Evolutionary conservation across 352 stramenopile species (phyloP).

Genomic region (Phytophthora ramorum): DNA sequence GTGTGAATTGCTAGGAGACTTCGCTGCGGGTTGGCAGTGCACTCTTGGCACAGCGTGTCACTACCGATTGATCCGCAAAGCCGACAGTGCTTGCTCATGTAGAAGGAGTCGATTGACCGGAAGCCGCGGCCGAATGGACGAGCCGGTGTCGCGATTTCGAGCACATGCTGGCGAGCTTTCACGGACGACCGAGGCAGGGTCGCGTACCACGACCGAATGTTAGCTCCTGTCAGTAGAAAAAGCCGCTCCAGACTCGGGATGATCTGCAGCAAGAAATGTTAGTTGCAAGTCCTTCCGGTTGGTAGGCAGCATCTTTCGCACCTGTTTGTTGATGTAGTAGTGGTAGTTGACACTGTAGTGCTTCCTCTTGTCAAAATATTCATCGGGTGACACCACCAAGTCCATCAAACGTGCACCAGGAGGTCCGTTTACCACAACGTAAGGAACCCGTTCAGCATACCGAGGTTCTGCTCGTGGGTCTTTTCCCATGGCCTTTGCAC

Average conservation of each 20-base stretch:
- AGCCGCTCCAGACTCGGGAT: constrained; percentile 86
- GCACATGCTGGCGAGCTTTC: constrained; percentile 59
- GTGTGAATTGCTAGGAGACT: constrained; percentile 72
- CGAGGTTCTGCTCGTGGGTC: constrained; percentile 80
- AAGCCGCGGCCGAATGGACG: constrained; percentile 27
- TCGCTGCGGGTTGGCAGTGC: constrained; percentile 60
- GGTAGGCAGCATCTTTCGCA: constrained; percentile 20
- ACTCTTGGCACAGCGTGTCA: constrained; percentile 60
- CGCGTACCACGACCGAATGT: constrained; percentile 79
- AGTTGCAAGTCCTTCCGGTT: constrained; percentile 2
- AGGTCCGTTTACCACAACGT: constrained; percentile 91
- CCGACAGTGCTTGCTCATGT: constrained; percentile 83
- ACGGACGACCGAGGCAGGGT: constrained; percentile 60
- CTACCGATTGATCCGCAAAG: constrained; percentile 74
- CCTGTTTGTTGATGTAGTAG: constrained; percentile 94
- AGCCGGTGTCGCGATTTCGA: constrained; percentile 17
- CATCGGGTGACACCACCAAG: constrained; percentile 86
- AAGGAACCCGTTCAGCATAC: constrained; percentile 89
- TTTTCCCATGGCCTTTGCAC: constrained; percentile 78
- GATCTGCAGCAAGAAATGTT: constrained; percentile 44
- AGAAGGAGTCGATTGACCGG: constrained; percentile 84
- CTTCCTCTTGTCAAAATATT: constrained; percentile 58
- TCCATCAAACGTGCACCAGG: constrained; percentile 90
- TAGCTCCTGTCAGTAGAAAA: constrained; percentile 81
- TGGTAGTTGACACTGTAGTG: constrained; percentile 87